These are phyloP conservation scores for Aspergillus ellipticus DNA, from an alignment of 495 filamentous ascomycete species.

Conservation along the genomic window DNA sequence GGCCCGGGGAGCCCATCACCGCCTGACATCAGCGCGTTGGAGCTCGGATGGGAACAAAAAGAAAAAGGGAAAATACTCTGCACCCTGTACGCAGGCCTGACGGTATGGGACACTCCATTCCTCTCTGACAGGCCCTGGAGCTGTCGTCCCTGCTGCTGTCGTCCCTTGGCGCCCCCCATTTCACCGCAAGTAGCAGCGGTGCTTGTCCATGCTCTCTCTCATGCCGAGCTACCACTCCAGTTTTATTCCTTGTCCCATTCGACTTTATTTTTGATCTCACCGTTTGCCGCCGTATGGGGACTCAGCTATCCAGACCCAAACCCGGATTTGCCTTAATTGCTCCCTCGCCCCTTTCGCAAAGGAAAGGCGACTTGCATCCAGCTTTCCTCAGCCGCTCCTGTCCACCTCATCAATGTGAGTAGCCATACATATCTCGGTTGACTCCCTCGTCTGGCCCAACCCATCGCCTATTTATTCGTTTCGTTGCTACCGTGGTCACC, in stretches of 20 bases:
- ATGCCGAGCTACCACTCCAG: neutral
- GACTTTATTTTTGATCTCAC: neutral
- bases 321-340: neutral
- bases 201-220: conserved; percentile 2
- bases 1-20: conserved; percentile 13
- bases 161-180: conserved; percentile 9
- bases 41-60: neutral
- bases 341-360: conserved; percentile 5
- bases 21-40: conserved; percentile 21
- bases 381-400: conserved; percentile 1
- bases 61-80: neutral
- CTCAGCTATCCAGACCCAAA: conserved; percentile 1
- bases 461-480: neutral
- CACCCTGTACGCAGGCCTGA: too few species aligned
- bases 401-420: neutral
- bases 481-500: neutral
- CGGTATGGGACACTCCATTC: too few species aligned
- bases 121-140: neutral
- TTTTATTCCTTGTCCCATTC: neutral
- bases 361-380: neutral
- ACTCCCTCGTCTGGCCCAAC: neutral
- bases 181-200: conserved; percentile 24
- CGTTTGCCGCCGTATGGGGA: conserved; percentile 13
- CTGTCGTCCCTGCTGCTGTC: neutral
- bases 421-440: conserved; percentile 8